Evolutionary conservation across 2,329 filamentous ascomycete genomes (phyloP), one percentile per base, ranked within the genome.

Genomic region (Ampelomyces quisqualis): DNA sequence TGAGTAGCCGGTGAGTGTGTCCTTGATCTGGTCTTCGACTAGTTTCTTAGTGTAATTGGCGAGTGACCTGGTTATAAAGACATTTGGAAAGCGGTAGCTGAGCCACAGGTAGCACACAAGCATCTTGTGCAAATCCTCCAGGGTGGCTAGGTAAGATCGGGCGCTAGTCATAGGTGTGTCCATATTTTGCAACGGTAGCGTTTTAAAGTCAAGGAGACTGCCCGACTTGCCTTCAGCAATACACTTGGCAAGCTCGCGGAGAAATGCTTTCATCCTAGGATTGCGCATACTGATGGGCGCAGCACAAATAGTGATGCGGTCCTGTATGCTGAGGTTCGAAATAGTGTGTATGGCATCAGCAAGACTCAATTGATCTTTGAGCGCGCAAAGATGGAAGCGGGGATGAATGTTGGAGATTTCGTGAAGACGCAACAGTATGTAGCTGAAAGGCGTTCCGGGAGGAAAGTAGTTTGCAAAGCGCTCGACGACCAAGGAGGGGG

Each of bases 51-150:
- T 81, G 62, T 95, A 83, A 50, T 87, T 85, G 0, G 88, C 90
- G 29, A 95, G 74, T 1, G 74, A 74, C 55, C 91, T 81, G 50
- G 84, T 87, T 5, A 74, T 78, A 66, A 96, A 95, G 35, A 94
- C 77, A 34, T 88, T 87, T 3, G 82, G 77, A 66, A 91, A 95
- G 5, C 91, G 84, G 68, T 91, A 97, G 55, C 87, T 91, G 11
- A 98, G 76, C 93, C 93, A 98, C 2, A 95, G 77, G 63, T 97
- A 98, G 32, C 90, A 73, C 30, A 91, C 88, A 24, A 98, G 73
- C 19, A 81, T 76, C 57, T 88, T 87, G 71, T 98, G 93, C 11
- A 98, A 75, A 3, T 73, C 67, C 65, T 98, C 93, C 14, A 97
- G 73, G 7, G 75, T 70, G 39, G 74, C 72, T 8, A 98, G 75